These are phyloP conservation scores for Xylaria sp. DNA, from an alignment of 2,329 filamentous ascomycete species.

Conservation along the genomic window DNA sequence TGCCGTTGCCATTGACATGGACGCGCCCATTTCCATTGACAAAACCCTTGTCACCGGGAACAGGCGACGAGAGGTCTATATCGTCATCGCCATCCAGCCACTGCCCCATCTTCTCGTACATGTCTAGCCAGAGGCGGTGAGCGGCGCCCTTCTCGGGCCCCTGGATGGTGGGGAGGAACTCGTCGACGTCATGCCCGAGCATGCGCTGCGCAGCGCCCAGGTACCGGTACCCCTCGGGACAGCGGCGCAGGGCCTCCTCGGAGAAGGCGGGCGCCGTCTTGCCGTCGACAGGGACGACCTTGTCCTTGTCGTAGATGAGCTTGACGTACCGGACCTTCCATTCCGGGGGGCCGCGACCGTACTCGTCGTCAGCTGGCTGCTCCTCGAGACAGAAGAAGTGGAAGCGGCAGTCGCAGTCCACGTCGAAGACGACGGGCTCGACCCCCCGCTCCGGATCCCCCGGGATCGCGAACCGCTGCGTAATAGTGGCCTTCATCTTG, in stretches of 20 bases:
- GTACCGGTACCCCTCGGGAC: slow-evolving; percentile 58
- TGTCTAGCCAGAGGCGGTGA: slow-evolving; percentile 49
- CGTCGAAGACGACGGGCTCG: slow-evolving; percentile 54
- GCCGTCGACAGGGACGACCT: slow-evolving; percentile 58
- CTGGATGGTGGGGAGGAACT: slow-evolving; percentile 53
- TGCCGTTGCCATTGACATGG: slow-evolving; percentile 7
- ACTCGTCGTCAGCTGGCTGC: neutral
- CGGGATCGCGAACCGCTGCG: slow-evolving; percentile 56
- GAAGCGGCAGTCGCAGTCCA: slow-evolving; percentile 63
- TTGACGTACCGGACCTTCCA: slow-evolving; percentile 59
- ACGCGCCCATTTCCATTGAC: slow-evolving; percentile 12
- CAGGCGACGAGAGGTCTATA: slow-evolving; percentile 42
- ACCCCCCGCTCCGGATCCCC: slow-evolving; percentile 36
- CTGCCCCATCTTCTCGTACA: slow-evolving; percentile 54
- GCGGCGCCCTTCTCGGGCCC: slow-evolving; percentile 40
- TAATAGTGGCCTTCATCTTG: slow-evolving; percentile 66
- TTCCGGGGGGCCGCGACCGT: slow-evolving; percentile 20
- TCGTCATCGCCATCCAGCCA: slow-evolving; percentile 45
- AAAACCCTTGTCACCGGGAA: slow-evolving; percentile 23
- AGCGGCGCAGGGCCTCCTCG: slow-evolving; percentile 51
- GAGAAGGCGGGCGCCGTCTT: slow-evolving; percentile 52
- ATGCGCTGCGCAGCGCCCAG: slow-evolving; percentile 58
- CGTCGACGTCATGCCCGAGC: slow-evolving; percentile 57
- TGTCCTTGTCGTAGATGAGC: slow-evolving; percentile 62
- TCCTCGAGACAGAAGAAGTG: slow-evolving; percentile 58